A percentile compares a stretch with the other conserved stretches of the same genome.
phyloP scores from a whole-genome alignment of 2,329 filamentous ascomycete species.

The Elsinoe arachidis region DNA sequence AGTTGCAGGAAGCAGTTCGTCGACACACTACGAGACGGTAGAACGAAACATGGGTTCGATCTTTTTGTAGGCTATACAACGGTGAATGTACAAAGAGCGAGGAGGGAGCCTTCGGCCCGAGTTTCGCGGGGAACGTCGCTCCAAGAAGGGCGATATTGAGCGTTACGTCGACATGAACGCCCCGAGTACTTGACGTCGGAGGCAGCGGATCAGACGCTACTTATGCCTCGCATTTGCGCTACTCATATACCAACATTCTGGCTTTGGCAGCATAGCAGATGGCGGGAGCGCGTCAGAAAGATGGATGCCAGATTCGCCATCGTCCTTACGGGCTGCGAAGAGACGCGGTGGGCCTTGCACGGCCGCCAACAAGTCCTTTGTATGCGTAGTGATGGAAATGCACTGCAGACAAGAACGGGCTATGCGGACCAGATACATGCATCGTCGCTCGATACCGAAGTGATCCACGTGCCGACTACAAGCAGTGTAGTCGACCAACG shows the following conservation, averaged over 20 bases:
- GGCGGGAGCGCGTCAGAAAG: slow-evolving; percentile 49
- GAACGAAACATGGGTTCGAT: too few relatives aligned
- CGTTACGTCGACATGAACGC: slow-evolving; percentile 25
- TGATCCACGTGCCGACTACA: not conserved
- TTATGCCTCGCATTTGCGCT: slow-evolving; percentile 71
- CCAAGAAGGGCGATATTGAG: too few relatives aligned
- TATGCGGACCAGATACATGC: slow-evolving; percentile 1
- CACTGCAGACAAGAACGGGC: not conserved
- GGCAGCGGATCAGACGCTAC: slow-evolving; percentile 65
- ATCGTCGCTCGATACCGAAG: not conserved
- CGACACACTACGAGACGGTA: too few relatives aligned
- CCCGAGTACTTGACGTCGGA: slow-evolving; percentile 85
- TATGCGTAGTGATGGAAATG: slow-evolving; percentile 8
- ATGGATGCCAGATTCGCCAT: slow-evolving; percentile 50
- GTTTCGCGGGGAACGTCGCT: too few relatives aligned
- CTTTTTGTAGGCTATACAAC: too few relatives aligned
- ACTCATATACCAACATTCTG: slow-evolving; percentile 79
- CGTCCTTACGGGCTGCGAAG: slow-evolving; percentile 1
- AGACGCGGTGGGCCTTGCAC: slow-evolving; percentile 1
- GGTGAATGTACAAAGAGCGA: too few relatives aligned
- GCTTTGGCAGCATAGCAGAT: slow-evolving; percentile 68
- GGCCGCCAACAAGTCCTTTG: not conserved
- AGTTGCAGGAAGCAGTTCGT: too few relatives aligned
- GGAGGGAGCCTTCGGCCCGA: too few relatives aligned
- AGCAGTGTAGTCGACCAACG: slow-evolving; percentile 6